Percentiles rank a stretch among this genome's conserved stretches.
These are phyloP conservation scores for Rhynchospora tenuis DNA, from an alignment of 176 grass and related monocot species.

Conservation along the genomic window DNA sequence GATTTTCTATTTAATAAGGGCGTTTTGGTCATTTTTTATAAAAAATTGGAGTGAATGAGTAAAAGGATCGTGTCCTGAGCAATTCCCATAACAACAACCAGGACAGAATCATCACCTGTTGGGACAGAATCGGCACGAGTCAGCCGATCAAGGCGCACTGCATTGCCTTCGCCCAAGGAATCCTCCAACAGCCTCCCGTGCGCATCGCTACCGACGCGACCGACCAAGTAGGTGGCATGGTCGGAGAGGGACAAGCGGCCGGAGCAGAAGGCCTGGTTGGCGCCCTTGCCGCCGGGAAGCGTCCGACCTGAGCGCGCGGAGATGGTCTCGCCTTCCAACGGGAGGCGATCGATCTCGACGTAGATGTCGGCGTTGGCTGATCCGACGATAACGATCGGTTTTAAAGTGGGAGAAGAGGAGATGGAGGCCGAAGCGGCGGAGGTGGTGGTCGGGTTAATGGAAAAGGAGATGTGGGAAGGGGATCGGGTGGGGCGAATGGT, in stretches of 20 bases:
- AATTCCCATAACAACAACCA: no score
- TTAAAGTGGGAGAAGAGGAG: conserved; percentile 2
- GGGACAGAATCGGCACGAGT: conserved; percentile 41
- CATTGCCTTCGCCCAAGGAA: conserved; percentile 49
- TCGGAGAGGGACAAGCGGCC: conserved; percentile 47
- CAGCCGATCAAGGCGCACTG: conserved; percentile 59
- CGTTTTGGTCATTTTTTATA: no score
- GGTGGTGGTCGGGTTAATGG: neutral
- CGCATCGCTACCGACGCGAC: conserved; percentile 71
- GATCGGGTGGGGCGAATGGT: neutral
- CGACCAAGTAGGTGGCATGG: conserved; percentile 69
- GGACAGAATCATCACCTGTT: neutral
- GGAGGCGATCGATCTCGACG: conserved; percentile 86
- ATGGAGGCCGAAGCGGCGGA: conserved; percentile 15
- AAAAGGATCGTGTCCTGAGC: no score
- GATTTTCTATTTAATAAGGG: no score
- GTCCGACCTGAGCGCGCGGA: conserved; percentile 26
- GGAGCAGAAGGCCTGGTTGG: conserved; percentile 56
- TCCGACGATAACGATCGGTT: conserved; percentile 74
- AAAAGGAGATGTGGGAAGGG: conserved; percentile 2
- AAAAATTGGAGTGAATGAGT: no score
- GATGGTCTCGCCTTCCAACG: conserved; percentile 64
- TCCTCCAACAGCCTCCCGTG: conserved; percentile 79
- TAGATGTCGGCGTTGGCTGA: conserved; percentile 99
- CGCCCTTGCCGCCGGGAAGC: conserved; percentile 37